Evolutionary conservation across 1,139 yeast species (phyloP).

Genomic region (Wickerhamomyces sp.): DNA sequence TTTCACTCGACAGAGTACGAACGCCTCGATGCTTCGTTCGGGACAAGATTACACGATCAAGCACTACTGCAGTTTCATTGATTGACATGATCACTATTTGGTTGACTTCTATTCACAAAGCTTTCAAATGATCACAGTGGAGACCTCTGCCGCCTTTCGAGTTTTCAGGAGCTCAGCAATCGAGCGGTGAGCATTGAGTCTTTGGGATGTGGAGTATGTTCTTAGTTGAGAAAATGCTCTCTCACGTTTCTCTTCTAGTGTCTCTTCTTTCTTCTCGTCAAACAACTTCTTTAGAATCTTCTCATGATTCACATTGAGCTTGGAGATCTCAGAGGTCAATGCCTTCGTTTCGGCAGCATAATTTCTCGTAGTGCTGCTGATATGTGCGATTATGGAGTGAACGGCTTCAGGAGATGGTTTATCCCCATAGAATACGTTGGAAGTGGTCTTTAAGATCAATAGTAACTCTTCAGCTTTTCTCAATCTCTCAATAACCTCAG

Average conservation of each 20-base stretch:
- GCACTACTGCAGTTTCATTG: too few species aligned
- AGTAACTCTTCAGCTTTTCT: slow-evolving; percentile 17
- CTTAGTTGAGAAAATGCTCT: slow-evolving; percentile 16
- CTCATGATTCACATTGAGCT: slow-evolving; percentile 16
- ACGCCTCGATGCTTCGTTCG: too few species aligned
- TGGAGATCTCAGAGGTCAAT: slow-evolving; percentile 14
- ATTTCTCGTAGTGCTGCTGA: slow-evolving; percentile 11
- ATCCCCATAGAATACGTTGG: slow-evolving; percentile 10
- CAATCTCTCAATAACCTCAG: slow-evolving; percentile 6
- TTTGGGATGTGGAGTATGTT: slow-evolving; percentile 24
- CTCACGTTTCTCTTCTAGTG: slow-evolving; percentile 2
- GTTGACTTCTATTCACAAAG: too few species aligned
- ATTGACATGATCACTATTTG: too few species aligned
- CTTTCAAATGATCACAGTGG: too few species aligned
- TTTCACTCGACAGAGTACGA: too few species aligned
- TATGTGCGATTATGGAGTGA: slow-evolving; percentile 12
- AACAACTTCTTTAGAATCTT: slow-evolving; percentile 13
- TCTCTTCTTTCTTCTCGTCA: slow-evolving; percentile 1
- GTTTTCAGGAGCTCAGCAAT: slow-evolving; percentile 23
- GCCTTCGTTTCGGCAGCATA: slow-evolving; percentile 16
- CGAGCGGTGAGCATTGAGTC: slow-evolving; percentile 20
- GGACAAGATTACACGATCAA: too few species aligned
- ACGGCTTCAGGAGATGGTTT: slow-evolving; percentile 11
- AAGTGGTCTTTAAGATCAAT: slow-evolving; percentile 14
- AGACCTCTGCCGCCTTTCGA: slow-evolving; percentile 13